Percentiles rank a stretch among this genome's conserved stretches.
These are phyloP conservation scores for Geosmithia flava DNA, from an alignment of 2,329 filamentous ascomycete genomes.

Conservation along the genomic window DNA sequence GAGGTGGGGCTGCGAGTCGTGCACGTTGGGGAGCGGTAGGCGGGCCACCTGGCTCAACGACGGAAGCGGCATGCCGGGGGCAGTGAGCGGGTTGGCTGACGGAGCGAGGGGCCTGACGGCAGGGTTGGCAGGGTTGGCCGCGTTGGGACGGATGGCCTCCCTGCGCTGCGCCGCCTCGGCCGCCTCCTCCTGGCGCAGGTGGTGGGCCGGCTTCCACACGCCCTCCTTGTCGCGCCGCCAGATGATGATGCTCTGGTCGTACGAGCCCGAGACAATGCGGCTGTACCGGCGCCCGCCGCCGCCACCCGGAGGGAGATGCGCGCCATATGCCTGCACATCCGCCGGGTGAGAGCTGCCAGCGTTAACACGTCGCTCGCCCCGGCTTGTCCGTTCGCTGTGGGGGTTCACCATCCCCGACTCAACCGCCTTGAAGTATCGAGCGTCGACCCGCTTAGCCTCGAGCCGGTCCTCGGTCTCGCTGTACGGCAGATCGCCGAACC, in stretches of 20 bases:
- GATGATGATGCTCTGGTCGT: slow-evolving; percentile 90
- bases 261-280: slow-evolving; percentile 93
- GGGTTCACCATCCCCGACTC: slow-evolving; percentile 35
- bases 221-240: slow-evolving; percentile 83
- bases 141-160: background rate
- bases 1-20: slow-evolving; percentile 2
- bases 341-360: slow-evolving; percentile 64
- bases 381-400: slow-evolving; percentile 16
- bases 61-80: slow-evolving; percentile 2
- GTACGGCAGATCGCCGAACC: slow-evolving; percentile 79
- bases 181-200: slow-evolving; percentile 63
- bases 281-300: slow-evolving; percentile 82
- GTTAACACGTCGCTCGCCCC: slow-evolving; percentile 37
- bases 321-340: slow-evolving; percentile 68
- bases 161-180: slow-evolving; percentile 30
- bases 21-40: slow-evolving; percentile 1
- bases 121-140: background rate
- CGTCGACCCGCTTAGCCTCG: slow-evolving; percentile 62
- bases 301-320: slow-evolving; percentile 80
- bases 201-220: slow-evolving; percentile 69
- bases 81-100: slow-evolving; percentile 1
- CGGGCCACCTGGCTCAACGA: slow-evolving; percentile 1
- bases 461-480: slow-evolving; percentile 62
- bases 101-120: slow-evolving; percentile 4
- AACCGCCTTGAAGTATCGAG: slow-evolving; percentile 53